These are phyloP conservation scores for Spergularia bocconei DNA, from an alignment of 148 eudicot species.

Conservation along the genomic window DNA sequence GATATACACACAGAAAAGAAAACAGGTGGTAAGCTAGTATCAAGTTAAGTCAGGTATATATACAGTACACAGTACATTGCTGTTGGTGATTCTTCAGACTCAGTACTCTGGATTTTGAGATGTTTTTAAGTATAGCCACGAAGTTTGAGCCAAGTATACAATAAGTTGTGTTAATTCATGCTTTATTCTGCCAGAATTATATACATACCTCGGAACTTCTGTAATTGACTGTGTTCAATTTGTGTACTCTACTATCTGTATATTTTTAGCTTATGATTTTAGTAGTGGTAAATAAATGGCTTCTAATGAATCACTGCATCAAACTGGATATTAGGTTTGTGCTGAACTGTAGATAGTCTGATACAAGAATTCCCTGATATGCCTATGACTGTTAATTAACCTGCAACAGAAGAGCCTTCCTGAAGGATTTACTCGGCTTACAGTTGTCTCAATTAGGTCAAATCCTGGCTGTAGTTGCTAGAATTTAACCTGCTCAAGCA, in stretches of 20 bases:
- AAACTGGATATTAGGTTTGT: no score
- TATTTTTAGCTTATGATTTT: background rate
- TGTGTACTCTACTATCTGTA: background rate
- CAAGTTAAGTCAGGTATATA: background rate
- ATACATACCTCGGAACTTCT: slow-evolving; percentile 2
- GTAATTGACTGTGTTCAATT: background rate
- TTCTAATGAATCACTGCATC: background rate
- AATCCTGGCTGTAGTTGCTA: background rate
- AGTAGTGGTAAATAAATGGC: background rate
- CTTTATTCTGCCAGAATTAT: slow-evolving; percentile 13
- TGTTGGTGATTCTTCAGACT: background rate
- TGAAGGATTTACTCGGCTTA: background rate
- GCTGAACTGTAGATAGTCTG: background rate
- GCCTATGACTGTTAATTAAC: background rate
- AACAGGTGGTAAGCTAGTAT: background rate
- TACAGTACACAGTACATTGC: background rate
- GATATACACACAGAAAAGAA: background rate
- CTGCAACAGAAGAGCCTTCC: background rate
- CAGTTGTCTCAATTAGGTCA: background rate
- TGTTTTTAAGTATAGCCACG: background rate
- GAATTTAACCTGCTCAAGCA: background rate
- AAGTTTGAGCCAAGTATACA: slow-evolving; percentile 17
- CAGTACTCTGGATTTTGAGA: slow-evolving; percentile 8
- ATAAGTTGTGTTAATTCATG: slow-evolving; percentile 20
- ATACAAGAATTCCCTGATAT: background rate